Evolutionary conservation across 2,329 filamentous ascomycete genomes (phyloP), one percentile per base, ranked within the genome.

Genomic region (Fusarium multiceps): DNA sequence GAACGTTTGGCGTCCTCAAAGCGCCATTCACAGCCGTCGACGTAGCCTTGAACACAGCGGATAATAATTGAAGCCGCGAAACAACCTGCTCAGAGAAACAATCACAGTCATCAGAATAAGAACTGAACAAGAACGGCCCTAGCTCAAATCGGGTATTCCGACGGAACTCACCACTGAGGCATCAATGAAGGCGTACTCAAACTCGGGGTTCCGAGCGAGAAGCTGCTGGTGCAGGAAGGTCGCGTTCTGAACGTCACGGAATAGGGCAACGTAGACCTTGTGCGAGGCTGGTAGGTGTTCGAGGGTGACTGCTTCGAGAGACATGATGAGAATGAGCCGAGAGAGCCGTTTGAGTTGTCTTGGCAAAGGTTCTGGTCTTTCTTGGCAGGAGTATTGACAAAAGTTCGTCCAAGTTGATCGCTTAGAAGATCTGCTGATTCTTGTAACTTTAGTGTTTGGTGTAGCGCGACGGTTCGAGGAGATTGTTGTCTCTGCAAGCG

Each of bases 181-280:
- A 81, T 99, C 95, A 48, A 99, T 87, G 72, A 99, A 92, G 34
- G 94, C 94, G 84, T 98, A 98, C 80, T 98, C 94, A 74, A 94
- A 98, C 11, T 91, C 90, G 13, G 88, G 77, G 77, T 98, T 97
- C 55, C 93, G 92, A 8, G 89, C 87, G n/a, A 98, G 85, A 7
- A 99, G 88, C 81, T 98, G 94, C 72, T 90, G 85, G 55, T 94
- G 91, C 45, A 99, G 84, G 76, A 91, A 94, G 1, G 87, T 81
- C 13, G 93, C 87, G 78, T 99, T 99, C 66, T 87, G 79, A 59
- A 98, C 88, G 78, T 93, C 83, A 23, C 84, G 87, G 82, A 96
- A 98, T 32, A 97, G 82, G 45, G 89, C 90, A 51, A 93, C 82
- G 79, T 96, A 90, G 30, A 97, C 83, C 9, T 87, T 85, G 77